Base-by-base conservation (phyloP, 1,284 basidiomycete genomes). In the Cystobasidium slooffiae region DNA sequence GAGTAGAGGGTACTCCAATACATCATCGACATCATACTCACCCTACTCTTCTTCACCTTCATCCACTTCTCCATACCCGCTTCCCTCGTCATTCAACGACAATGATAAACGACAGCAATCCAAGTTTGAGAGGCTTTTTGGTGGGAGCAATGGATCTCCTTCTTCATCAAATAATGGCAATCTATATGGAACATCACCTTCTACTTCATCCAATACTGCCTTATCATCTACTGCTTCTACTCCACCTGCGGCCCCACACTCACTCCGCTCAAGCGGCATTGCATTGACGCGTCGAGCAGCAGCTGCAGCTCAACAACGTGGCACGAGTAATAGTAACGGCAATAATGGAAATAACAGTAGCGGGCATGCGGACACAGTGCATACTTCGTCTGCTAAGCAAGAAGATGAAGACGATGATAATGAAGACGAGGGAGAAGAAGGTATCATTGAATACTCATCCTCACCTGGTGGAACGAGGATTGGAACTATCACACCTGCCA, bases 81-180 rank as follows among this genome's bases (percentile, higher is more conserved):
- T 52, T 24, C 39, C 8, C n/a, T 41, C 10, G 6, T 24, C 39
- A 0, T 66, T 47, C 10, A 63, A 22, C 43, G 18, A 20, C 10
- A 47, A 46, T 6, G 64, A 66, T 10, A 66, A 20, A 20, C n/a
- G 64, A 51, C 64, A 63, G 61, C 61, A 66, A 43, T 39, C 64
- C 39, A 66, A 66, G 37, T 66, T 66, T 37, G 64, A 66, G 64
- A 66, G 39, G 51, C 64, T 66, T 20, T 66, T 66, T 20, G 64
- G 64, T 46, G 43, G 61, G 20, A 61, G 58, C 31, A 31, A 31
- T 5, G 31, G 31, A 31, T 31, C 31, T 31, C 31, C 31, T 31
- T 31, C 31, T 31, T 31, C 31, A 31, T 16, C 37, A 2, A 41
- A 1, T 14, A 66, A 43, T 20, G 44, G 46, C 47, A 52, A 8